Evolutionary conservation across 208 protist genomes (phyloP).

Genomic region (Phytomonas sp.): DNA sequence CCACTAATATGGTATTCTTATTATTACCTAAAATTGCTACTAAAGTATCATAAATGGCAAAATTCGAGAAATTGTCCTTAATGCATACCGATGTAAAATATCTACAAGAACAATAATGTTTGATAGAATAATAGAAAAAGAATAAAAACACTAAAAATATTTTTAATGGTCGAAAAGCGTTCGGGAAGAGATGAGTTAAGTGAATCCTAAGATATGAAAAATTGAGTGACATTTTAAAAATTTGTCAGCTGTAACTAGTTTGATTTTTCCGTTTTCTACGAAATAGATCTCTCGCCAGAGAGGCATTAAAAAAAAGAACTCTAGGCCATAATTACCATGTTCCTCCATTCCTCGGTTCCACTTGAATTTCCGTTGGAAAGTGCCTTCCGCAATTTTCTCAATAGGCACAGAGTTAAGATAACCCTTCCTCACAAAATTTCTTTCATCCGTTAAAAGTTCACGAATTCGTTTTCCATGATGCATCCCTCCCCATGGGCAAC

Average conservation of each 20-base stretch:
- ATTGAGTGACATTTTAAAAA: conserved; percentile 41
- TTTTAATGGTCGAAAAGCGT: background rate
- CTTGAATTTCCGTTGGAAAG: conserved; percentile 79
- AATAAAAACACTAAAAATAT: conserved; percentile 12
- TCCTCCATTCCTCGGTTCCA: conserved; percentile 83
- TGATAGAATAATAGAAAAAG: conserved; percentile 3
- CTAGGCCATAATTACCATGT: conserved; percentile 51
- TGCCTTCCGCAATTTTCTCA: conserved; percentile 75
- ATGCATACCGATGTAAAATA: conserved; percentile 3
- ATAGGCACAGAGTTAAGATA: conserved; percentile 75
- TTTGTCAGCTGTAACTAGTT: conserved; percentile 69
- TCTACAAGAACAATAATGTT: background rate
- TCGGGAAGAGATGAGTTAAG: background rate
- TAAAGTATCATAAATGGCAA: background rate
- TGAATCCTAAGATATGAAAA: background rate
- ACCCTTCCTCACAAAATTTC: conserved; percentile 61
- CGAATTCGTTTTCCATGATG: conserved; percentile 62
- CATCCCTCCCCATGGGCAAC: conserved; percentile 83
- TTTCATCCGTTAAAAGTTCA: conserved; percentile 61
- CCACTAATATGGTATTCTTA: background rate
- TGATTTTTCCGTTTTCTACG: conserved; percentile 66
- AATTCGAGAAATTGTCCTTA: background rate
- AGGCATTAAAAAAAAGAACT: conserved; percentile 38
- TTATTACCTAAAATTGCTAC: background rate
- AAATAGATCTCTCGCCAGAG: conserved; percentile 83